Evolutionary conservation across 139 green algal species (phyloP).

Genomic region (Coelastrella sp.): DNA sequence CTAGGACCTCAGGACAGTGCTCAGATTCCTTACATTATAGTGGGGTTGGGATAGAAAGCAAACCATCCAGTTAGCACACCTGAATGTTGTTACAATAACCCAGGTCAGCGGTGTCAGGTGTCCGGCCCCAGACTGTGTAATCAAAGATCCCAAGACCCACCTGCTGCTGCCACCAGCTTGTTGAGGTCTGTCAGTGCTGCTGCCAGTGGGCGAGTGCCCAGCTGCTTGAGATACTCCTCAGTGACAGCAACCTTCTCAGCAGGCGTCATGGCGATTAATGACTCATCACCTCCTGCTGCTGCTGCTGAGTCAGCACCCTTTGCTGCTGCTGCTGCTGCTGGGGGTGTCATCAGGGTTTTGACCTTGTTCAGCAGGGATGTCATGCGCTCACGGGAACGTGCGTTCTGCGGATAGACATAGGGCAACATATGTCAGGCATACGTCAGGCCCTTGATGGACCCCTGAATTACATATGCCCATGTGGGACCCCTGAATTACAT

Average conservation of each 20-base stretch:
- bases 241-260: constrained; percentile 15
- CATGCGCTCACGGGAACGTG: constrained; percentile 37
- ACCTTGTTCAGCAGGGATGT: neutral
- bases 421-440: neutral
- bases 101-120: too few relatives aligned
- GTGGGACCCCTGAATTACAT: too few relatives aligned
- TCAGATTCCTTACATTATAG: too few relatives aligned
- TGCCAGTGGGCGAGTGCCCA: constrained; percentile 33
- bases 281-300: neutral
- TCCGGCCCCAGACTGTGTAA: too few relatives aligned
- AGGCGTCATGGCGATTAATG: neutral
- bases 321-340: constrained; percentile 20
- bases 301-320: neutral
- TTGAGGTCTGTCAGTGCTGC: constrained; percentile 31
- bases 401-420: constrained; percentile 1
- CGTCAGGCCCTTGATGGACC: too few relatives aligned
- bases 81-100: too few relatives aligned
- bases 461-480: too few relatives aligned
- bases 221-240: constrained; percentile 40
- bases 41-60: too few relatives aligned
- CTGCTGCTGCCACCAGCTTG: constrained; percentile 7
- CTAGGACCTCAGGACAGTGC: too few relatives aligned
- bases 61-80: too few relatives aligned
- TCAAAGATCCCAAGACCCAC: too few relatives aligned
- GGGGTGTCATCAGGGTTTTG: constrained; percentile 13